Percentiles rank a stretch among this genome's conserved stretches.
phyloP scores from a whole-genome alignment of 768 basidiomycete genomes.

The Xerocomus spinulosus region DNA sequence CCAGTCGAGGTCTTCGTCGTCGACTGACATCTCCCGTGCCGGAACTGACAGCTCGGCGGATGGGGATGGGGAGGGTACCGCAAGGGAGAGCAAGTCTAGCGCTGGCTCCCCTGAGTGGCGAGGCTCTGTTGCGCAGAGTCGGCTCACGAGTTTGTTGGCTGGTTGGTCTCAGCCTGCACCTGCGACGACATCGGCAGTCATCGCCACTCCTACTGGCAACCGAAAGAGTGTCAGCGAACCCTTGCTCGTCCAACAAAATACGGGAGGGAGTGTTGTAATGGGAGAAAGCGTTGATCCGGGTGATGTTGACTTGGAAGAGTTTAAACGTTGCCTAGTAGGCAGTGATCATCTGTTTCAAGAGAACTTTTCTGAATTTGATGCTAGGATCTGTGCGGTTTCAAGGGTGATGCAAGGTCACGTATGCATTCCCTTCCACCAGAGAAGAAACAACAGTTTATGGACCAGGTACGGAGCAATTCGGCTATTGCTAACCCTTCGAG shows the following conservation, averaged over 20 bases:
- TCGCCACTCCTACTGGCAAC: slow-evolving; percentile 33
- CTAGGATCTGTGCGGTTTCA: slow-evolving; percentile 72
- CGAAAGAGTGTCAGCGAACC: slow-evolving; percentile 74
- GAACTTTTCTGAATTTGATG: slow-evolving; percentile 5
- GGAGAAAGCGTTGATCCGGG: slow-evolving; percentile 25
- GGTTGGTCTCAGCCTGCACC: slow-evolving; percentile 55
- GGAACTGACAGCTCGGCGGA: slow-evolving; percentile 25
- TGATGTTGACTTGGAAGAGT: slow-evolving; percentile 43
- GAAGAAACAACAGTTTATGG: slow-evolving; percentile 64
- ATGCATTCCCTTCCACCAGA: slow-evolving; percentile 59
- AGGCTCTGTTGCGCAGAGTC: slow-evolving; percentile 50
- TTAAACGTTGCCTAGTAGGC: slow-evolving; percentile 69
- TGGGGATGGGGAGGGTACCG: slow-evolving; percentile 56
- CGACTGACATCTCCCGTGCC: slow-evolving; percentile 35
- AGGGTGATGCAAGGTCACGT: slow-evolving; percentile 58
- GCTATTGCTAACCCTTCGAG: slow-evolving; percentile 26
- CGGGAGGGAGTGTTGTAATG: slow-evolving; percentile 28
- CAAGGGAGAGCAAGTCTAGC: slow-evolving; percentile 42
- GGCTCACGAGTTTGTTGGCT: slow-evolving; percentile 63
- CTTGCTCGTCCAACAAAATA: slow-evolving; percentile 47
- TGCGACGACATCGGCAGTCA: slow-evolving; percentile 28
- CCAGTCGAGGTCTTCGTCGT: slow-evolving; percentile 50
- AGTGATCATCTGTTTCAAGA: not conserved
- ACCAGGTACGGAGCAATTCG: slow-evolving; percentile 43
- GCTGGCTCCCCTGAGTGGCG: slow-evolving; percentile 44